Evolutionary conservation across 2,329 filamentous ascomycete species (phyloP).

Genomic region (Colletotrichum lupini): DNA sequence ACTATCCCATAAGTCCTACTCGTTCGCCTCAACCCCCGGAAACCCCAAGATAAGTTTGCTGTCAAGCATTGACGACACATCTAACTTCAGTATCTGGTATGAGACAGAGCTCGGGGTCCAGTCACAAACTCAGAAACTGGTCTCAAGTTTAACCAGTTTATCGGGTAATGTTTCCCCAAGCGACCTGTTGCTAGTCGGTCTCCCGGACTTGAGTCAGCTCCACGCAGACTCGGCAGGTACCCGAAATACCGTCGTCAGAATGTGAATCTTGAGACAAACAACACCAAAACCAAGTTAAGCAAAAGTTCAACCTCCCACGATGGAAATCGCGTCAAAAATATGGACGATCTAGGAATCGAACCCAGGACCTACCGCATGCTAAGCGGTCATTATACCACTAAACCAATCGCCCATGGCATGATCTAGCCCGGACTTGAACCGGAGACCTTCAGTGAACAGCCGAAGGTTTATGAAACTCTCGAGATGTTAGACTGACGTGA

Average conservation of each 20-base stretch:
- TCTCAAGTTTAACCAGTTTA: constrained; percentile 5
- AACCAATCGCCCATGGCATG: constrained; percentile 7
- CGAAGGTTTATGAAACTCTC: not conserved
- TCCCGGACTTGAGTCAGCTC: not conserved
- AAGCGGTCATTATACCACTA: constrained; percentile 24
- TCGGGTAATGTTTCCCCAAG: not conserved
- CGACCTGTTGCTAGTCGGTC: not conserved
- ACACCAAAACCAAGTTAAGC: too few species aligned
- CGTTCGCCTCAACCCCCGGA: not conserved
- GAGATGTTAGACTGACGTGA: constrained; percentile 58
- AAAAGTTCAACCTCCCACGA: not conserved
- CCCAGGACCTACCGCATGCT: constrained; percentile 26
- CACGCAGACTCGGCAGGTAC: not conserved
- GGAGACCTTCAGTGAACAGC: constrained; percentile 30
- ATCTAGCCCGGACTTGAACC: constrained; percentile 34
- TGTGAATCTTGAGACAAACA: constrained; percentile 3
- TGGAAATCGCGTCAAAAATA: not conserved
- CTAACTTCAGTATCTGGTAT: not conserved
- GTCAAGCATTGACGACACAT: not conserved
- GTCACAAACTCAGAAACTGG: not conserved
- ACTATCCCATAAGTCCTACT: not conserved
- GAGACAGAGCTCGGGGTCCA: not conserved
- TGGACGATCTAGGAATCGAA: constrained; percentile 17
- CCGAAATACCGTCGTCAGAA: not conserved
- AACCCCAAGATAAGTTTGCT: not conserved